Evolutionary conservation across 2,329 filamentous ascomycete genomes (phyloP).

Genomic region (Pestalotiopsis sp.): DNA sequence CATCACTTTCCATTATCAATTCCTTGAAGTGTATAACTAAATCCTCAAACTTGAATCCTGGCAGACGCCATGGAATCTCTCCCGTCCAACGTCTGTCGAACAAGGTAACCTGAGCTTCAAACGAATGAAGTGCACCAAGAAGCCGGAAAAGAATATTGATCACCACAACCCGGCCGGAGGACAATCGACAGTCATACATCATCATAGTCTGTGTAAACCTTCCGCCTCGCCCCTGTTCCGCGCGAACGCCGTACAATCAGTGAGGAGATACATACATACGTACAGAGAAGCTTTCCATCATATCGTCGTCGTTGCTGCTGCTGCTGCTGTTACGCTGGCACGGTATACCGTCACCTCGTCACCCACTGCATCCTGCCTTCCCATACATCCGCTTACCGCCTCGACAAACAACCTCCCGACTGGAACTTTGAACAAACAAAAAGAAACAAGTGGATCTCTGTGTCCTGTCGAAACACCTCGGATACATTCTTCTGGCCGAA

Average conservation of each 20-base stretch:
- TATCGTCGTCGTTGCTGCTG: neutral
- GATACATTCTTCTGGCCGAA: conserved; percentile 3
- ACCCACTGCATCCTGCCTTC: neutral
- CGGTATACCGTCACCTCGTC: conserved; percentile 6
- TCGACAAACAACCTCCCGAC: conserved; percentile 15
- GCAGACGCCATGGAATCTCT: neutral
- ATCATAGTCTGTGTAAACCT: neutral
- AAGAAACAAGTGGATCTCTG: conserved; percentile 14
- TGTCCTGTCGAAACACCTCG: neutral
- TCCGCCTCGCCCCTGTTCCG: conserved; percentile 3
- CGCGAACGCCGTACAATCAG: neutral
- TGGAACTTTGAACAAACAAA: conserved; percentile 12
- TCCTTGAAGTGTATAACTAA: neutral
- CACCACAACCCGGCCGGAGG: neutral
- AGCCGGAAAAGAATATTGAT: neutral
- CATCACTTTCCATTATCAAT: neutral
- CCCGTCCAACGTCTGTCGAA: neutral
- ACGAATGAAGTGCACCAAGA: neutral
- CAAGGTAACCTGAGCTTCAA: neutral
- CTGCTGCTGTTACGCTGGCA: neutral
- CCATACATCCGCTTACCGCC: conserved; percentile 6
- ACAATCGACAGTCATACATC: conserved; percentile 4
- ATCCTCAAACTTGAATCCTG: neutral
- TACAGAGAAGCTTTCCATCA: neutral
- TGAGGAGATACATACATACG: neutral